Base-by-base conservation (phyloP, 2,329 filamentous ascomycete genomes). In the Penicillium verrucosum region DNA sequence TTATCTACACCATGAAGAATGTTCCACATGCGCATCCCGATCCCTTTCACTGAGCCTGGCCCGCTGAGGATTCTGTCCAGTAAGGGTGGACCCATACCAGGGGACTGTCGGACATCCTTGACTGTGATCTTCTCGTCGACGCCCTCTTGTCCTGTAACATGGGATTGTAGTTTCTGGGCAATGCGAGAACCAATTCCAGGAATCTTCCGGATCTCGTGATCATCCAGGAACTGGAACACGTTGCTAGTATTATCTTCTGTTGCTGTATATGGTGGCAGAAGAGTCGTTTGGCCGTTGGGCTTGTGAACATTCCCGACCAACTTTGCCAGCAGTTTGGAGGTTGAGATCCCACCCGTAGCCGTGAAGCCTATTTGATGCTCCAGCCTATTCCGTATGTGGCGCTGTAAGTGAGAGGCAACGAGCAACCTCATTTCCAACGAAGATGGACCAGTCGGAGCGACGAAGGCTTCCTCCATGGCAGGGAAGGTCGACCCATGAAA, bases 171-270 rank as follows among this genome's bases (percentile, higher is more conserved):
- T 60, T 84, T 84, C 60, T 87, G 83, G 0, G 87, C 84, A n/a
- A 85, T 85, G 67, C 89, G 95, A 75, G 84, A 89, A 4, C 93
- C 94, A 44, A 97, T 87, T 0, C 92, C 92, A 0, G 93, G 92
- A 8, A 97, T 83, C 64, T 89, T 88, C 40, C 90, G 86, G 49
- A 97, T 84, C 56, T 88, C 85, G 68, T 92, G 87, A 2, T 68
- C 70, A 64, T 94, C 90, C 65, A 97, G 80, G 68, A 97, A 97
- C 0, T 72, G 70, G 7, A 79, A 78, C 12, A 89, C 81, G 57
- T 86, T 86, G 63, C 76, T 79, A 2, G 60, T 37, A 6, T 52
- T 57, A 36, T 62, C 60, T 34, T 60, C 25, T 14, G 53, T 53
- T 23, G 61, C 65, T 3, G 78, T 77, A 52, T 84, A 83, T 1